Evolutionary conservation across 2,329 filamentous ascomycete genomes (phyloP).

Genomic region (Trichoderma sp.): DNA sequence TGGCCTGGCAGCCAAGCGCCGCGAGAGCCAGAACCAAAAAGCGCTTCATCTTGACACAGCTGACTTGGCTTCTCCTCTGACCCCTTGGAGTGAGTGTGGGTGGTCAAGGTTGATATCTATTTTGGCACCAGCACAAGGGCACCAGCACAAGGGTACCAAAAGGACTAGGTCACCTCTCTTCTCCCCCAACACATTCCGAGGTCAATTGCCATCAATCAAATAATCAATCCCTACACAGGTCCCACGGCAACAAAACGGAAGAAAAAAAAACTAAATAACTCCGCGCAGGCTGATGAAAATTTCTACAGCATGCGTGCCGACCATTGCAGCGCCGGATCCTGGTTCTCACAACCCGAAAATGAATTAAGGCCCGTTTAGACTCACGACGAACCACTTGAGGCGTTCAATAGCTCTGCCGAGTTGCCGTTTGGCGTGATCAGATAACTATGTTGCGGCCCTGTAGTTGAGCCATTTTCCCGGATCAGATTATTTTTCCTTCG

Average conservation of each 20-base stretch:
- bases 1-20: constrained; percentile 21
- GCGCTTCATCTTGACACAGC: neutral
- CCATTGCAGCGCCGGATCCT: neutral
- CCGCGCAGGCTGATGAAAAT: constrained; percentile 9
- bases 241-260: neutral
- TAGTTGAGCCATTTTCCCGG: constrained; percentile 14
- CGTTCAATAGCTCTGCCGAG: constrained; percentile 12
- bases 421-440: constrained; percentile 11
- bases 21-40: constrained; percentile 2
- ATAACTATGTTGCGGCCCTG: constrained; percentile 9
- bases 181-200: neutral
- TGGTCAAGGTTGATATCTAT: neutral
- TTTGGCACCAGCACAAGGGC: neutral
- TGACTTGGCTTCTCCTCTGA: neutral
- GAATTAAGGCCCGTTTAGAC: constrained; percentile 7
- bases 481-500: constrained; percentile 6
- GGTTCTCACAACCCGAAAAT: neutral
- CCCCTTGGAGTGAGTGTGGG: neutral
- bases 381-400: neutral
- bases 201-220: constrained; percentile 1
- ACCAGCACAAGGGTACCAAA: neutral
- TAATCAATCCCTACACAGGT: neutral
- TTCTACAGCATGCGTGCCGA: constrained; percentile 1
- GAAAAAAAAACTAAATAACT: neutral
- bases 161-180: neutral